Base-by-base conservation (phyloP, 768 basidiomycete species). In the Kwoniella shandongensis region DNA sequence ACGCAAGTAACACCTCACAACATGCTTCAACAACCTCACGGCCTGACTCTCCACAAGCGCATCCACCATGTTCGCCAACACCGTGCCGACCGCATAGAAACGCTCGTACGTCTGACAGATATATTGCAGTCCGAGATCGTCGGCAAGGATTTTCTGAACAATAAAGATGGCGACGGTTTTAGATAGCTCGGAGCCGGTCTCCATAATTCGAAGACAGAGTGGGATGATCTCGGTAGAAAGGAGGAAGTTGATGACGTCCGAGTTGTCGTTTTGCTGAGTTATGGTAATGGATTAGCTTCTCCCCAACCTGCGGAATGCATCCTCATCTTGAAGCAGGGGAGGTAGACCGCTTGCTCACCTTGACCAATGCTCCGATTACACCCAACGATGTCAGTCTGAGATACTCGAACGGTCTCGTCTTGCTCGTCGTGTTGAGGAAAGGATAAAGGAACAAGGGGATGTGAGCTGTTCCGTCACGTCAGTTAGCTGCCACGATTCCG, bases 91-190 rank as follows among this genome's bases (percentile, higher is more conserved):
- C 13, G 96, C 96, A 76, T 97, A 98, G 80, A 99, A 99, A 50
- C 96, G 84, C 76, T 99, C 96, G 74, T 99, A 99, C n/a, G 96
- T 99, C 78, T 99, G 96, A 70, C 96, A 98, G 72, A 98, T 99
- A 77, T 99, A 99, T 15, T 91, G 93, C 58, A 99, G 79, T 18
- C 96, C 96, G 2, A 94, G 91, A 78, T 99, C 96, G 76, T 99
- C 96, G 51, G 98, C 82, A 15, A 99, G 82, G 58, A 81, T 81
- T 79, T 99, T 99, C 77, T 99, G 96, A 3, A 99, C 96, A 70
- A 99, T 99, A 78, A 99, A 99, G 70, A 99, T 99, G 40, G 96
- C 96, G 42, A 99, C 96, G 0, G 96, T 99, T 79, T 99, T 99
- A 57, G 89, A 91, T 17, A 99, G 84, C 70, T 99, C 96, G 2